Evolutionary conservation across 495 filamentous ascomycete genomes (phyloP).

Genomic region (Letharia columbiana): DNA sequence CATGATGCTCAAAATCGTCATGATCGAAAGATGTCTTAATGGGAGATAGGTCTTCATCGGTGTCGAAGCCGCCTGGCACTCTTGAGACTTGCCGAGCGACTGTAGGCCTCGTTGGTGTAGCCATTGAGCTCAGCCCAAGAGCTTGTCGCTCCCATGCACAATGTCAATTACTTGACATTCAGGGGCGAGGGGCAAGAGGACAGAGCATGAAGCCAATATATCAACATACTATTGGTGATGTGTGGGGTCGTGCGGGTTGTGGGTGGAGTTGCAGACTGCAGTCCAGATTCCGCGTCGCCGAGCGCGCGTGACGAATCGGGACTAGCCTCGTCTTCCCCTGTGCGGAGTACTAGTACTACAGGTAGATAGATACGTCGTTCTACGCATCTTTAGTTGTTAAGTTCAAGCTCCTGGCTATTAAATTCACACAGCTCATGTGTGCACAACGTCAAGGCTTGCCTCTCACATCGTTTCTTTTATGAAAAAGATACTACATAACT

Average conservation of each 20-base stretch:
- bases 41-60: constrained; percentile 32
- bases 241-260: background rate
- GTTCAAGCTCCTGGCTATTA: no score
- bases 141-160: background rate
- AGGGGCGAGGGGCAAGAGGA: background rate
- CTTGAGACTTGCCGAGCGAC: constrained; percentile 25
- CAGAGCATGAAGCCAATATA: background rate
- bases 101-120: constrained; percentile 21
- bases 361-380: no score
- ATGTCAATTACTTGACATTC: background rate
- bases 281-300: background rate
- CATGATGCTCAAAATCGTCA: constrained; percentile 12
- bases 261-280: background rate
- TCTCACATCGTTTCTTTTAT: background rate
- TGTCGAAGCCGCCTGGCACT: constrained; percentile 32
- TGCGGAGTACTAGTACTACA: no score
- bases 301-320: background rate
- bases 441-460: no score
- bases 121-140: constrained; percentile 13
- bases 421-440: no score
- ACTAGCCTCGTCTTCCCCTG: background rate
- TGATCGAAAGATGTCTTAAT: constrained; percentile 34
- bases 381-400: no score
- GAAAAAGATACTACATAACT: background rate
- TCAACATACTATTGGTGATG: background rate